phyloP scores from a whole-genome alignment of 2,329 filamentous ascomycete genomes.

The Fusarium sp. region DNA sequence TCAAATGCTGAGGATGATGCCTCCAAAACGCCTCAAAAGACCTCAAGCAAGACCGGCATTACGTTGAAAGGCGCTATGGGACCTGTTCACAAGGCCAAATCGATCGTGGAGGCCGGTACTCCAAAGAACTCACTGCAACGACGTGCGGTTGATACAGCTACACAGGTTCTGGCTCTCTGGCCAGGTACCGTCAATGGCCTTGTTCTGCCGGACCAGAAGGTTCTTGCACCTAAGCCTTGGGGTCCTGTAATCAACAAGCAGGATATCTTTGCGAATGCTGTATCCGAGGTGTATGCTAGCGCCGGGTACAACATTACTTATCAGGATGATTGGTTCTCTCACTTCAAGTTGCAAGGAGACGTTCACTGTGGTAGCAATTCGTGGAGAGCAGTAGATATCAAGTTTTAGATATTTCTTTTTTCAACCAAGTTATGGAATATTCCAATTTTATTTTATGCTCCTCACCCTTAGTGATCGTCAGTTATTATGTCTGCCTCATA shows the following conservation, averaged over 20 bases:
- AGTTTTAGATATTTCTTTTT: background rate
- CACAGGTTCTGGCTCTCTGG: constrained; percentile 7
- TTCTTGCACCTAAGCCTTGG: constrained; percentile 42
- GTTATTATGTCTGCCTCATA: no score
- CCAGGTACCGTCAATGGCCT: constrained; percentile 38
- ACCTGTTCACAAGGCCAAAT: constrained; percentile 5
- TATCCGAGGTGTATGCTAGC: constrained; percentile 33
- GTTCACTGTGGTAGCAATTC: constrained; percentile 41
- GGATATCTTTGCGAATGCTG: constrained; percentile 42
- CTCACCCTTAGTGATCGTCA: no score
- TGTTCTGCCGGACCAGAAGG: constrained; percentile 21
- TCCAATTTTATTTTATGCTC: no score
- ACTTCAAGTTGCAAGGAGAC: constrained; percentile 40
- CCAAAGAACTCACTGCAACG: background rate
- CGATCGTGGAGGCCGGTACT: constrained; percentile 24
- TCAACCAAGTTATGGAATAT: no score
- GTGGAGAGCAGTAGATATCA: background rate
- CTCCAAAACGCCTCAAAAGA: background rate
- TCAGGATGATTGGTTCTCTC: constrained; percentile 45
- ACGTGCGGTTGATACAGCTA: background rate
- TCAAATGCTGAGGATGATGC: background rate
- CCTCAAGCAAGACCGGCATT: background rate
- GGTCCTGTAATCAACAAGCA: constrained; percentile 40
- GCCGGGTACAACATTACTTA: constrained; percentile 37
- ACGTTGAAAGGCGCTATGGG: background rate